These are phyloP conservation scores for Lactarius psammicola DNA, from an alignment of 768 basidiomycete genomes.

Conservation along the genomic window DNA sequence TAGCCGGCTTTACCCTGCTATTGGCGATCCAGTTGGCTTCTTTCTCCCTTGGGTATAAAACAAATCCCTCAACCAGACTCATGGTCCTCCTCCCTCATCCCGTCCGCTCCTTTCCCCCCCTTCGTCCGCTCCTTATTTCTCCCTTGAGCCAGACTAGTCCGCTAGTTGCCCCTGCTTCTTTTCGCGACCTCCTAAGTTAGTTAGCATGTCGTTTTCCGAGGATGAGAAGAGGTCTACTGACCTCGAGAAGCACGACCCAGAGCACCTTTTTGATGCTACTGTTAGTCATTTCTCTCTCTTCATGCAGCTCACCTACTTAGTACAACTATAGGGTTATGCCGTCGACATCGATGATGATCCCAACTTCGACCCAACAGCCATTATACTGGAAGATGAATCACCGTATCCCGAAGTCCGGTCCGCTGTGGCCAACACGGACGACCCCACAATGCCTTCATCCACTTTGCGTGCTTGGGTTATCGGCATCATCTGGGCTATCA, in stretches of 20 bases:
- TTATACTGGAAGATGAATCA: constrained; percentile 42
- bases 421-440: constrained; percentile 49
- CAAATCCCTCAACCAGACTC: not conserved
- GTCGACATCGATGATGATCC: constrained; percentile 20
- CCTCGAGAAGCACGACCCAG: constrained; percentile 21
- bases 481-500: constrained; percentile 47
- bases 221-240: constrained; percentile 30
- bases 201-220: constrained; percentile 24
- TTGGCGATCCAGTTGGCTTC: not conserved
- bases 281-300: not conserved
- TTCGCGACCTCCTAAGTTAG: constrained; percentile 1
- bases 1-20: not conserved
- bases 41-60: not conserved
- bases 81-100: not conserved
- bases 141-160: not conserved
- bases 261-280: not conserved
- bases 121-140: not conserved
- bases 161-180: constrained; percentile 10
- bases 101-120: not conserved
- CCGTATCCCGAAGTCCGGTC: constrained; percentile 55
- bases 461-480: constrained; percentile 41
- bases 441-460: constrained; percentile 40
- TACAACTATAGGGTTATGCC: not conserved
- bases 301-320: not conserved
- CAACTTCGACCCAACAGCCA: constrained; percentile 19